phyloP scores from a whole-genome alignment of 2,329 filamentous ascomycete genomes.

The Hymenoscyphus salicellus region DNA sequence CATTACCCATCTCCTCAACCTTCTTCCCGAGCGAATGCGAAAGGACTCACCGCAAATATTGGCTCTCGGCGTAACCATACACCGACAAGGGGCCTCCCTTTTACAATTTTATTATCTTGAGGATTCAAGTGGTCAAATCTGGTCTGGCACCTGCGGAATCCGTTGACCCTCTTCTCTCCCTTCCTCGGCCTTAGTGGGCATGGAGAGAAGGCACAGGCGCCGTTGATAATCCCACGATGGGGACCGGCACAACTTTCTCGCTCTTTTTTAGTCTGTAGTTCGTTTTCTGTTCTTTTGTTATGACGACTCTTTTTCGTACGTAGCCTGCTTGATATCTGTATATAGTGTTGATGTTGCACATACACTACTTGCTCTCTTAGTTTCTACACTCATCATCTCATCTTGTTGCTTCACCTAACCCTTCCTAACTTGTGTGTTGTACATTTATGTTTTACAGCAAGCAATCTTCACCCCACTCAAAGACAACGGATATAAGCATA shows the following conservation, averaged over 20 bases:
- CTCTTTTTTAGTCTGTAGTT: neutral
- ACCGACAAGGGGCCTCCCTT: neutral
- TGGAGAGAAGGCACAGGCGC: neutral
- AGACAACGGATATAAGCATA: neutral
- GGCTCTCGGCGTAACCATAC: neutral
- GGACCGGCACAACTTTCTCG: neutral
- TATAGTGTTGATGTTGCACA: neutral
- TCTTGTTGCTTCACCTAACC: neutral
- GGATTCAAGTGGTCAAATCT: neutral
- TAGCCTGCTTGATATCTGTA: neutral
- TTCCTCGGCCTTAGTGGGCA: neutral
- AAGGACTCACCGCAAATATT: neutral
- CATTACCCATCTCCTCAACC: neutral
- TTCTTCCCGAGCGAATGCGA: neutral
- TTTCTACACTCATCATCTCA: neutral
- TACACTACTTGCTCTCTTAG: slow-evolving; percentile 5
- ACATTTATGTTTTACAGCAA: neutral
- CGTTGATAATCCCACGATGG: neutral
- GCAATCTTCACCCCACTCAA: neutral
- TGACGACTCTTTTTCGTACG: neutral
- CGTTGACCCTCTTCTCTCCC: neutral
- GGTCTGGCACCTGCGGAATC: neutral
- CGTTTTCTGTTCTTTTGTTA: neutral
- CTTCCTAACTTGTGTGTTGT: neutral
- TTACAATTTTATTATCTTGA: neutral